Evolutionary conservation across 352 stramenopile species (phyloP).

Genomic region (Pythium dissimile): DNA sequence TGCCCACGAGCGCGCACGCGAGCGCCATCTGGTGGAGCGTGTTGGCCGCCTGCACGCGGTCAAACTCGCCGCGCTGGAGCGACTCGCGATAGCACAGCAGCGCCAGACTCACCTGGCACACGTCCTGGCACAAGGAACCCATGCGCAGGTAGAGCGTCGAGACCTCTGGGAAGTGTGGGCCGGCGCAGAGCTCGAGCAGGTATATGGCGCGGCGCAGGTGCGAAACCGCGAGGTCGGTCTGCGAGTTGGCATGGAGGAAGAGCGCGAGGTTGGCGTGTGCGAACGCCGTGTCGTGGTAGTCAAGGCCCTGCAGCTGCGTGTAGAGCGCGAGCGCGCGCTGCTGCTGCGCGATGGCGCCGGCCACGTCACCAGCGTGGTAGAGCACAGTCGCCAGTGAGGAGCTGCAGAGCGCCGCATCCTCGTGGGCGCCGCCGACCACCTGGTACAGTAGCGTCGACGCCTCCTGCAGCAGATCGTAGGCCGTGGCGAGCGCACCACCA

Average conservation of each 20-base stretch:
- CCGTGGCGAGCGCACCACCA: constrained; percentile 62
- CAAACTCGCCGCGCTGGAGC: constrained; percentile 82
- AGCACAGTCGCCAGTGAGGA: constrained; percentile 91
- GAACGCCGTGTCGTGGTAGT: constrained; percentile 91
- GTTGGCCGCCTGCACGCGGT: constrained; percentile 82
- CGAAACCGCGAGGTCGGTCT: constrained; percentile 82
- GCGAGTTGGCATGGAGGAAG: constrained; percentile 86
- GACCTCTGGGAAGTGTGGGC: constrained; percentile 89
- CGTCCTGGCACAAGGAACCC: constrained; percentile 93
- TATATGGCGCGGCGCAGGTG: constrained; percentile 92
- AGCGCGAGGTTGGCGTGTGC: constrained; percentile 91
- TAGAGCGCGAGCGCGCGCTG: constrained; percentile 90
- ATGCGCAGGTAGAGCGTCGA: constrained; percentile 92
- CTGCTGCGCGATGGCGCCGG: constrained; percentile 86
- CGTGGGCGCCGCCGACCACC: constrained; percentile 91
- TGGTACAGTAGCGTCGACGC: constrained; percentile 92
- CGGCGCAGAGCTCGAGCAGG: constrained; percentile 90
- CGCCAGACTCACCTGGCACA: constrained; percentile 81
- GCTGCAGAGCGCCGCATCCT: constrained; percentile 90
- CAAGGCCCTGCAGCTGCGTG: constrained; percentile 90
- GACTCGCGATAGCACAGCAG: constrained; percentile 87
- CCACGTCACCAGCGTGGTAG: constrained; percentile 89
- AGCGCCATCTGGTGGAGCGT: constrained; percentile 88
- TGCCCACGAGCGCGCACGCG: constrained; percentile 68
- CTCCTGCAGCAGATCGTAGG: constrained; percentile 89